These are phyloP conservation scores for Glomus cerebriforme DNA, from an alignment of 192 early-diverging fungal species.

Conservation along the genomic window DNA sequence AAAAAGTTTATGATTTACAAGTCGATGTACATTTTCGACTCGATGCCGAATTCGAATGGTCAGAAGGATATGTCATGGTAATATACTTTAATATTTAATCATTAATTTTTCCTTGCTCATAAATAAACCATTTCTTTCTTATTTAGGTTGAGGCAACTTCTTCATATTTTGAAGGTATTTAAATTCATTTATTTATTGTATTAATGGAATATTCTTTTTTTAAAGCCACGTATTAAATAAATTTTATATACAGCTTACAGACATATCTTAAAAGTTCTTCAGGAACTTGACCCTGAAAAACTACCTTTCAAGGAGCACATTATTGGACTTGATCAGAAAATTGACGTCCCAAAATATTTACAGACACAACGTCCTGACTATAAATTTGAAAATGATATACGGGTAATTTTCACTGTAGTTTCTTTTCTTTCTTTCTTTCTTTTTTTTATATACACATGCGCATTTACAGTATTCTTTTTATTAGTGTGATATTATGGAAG, in stretches of 20 bases:
- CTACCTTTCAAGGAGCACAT: slow-evolving; percentile 50
- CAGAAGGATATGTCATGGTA: slow-evolving; percentile 24
- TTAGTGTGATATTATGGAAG: slow-evolving; percentile 1
- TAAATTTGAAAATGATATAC: slow-evolving; percentile 13
- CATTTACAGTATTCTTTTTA: not conserved
- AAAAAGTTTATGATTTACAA: slow-evolving; percentile 36
- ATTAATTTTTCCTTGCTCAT: not conserved
- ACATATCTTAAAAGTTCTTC: slow-evolving; percentile 49
- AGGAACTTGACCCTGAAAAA: slow-evolving; percentile 39
- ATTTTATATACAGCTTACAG: slow-evolving; percentile 43
- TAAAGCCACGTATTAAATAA: not conserved
- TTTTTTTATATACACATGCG: not conserved
- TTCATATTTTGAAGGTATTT: slow-evolving; percentile 48
- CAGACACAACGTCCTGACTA: slow-evolving; percentile 2
- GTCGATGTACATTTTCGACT: slow-evolving; percentile 41
- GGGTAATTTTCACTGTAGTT: not conserved
- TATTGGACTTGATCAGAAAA: slow-evolving; percentile 38
- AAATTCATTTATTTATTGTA: not conserved
- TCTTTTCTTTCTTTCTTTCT: not conserved
- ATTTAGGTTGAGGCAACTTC: slow-evolving; percentile 40
- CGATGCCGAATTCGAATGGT: slow-evolving; percentile 29
- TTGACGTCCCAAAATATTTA: slow-evolving; percentile 45
- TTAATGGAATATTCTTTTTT: not conserved
- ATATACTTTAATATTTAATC: not conserved
- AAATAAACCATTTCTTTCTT: not conserved